A percentile compares a stretch with the other conserved stretches of the same genome.
Evolutionary conservation across 2,329 filamentous ascomycete genomes (phyloP).

Genomic region (Penicillium brevicompactum): DNA sequence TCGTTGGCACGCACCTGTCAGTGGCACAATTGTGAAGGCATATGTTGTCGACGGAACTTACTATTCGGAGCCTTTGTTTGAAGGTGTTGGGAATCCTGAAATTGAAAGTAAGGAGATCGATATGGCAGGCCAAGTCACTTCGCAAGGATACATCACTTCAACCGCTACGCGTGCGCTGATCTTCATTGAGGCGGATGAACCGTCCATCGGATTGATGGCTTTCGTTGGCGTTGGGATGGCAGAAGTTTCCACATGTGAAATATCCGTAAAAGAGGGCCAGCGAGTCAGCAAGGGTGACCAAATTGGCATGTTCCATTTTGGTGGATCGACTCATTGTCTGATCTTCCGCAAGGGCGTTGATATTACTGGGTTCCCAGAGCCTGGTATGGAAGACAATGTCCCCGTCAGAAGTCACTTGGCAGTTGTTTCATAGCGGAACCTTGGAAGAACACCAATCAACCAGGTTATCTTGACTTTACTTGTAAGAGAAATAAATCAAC

Average conservation of each 20-base stretch:
- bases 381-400: slow-evolving; percentile 27
- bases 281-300: slow-evolving; percentile 69
- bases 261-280: slow-evolving; percentile 68
- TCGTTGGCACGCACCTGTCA: slow-evolving; percentile 71
- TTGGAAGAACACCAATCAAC: no score
- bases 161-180: slow-evolving; percentile 71
- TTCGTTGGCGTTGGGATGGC: slow-evolving; percentile 76
- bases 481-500: no score
- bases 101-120: slow-evolving; percentile 30
- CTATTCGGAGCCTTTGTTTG: slow-evolving; percentile 63
- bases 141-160: slow-evolving; percentile 67
- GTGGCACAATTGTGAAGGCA: slow-evolving; percentile 60
- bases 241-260: slow-evolving; percentile 73
- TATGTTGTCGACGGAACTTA: slow-evolving; percentile 67
- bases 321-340: slow-evolving; percentile 71
- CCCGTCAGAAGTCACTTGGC: slow-evolving; percentile 31
- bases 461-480: no score
- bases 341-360: slow-evolving; percentile 55
- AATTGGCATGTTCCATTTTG: slow-evolving; percentile 79
- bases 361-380: slow-evolving; percentile 30
- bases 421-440: slow-evolving; percentile 8
- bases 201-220: slow-evolving; percentile 66
- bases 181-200: slow-evolving; percentile 70
- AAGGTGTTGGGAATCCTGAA: slow-evolving; percentile 44
- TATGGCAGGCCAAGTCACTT: slow-evolving; percentile 33